These are phyloP conservation scores for Magnolia officinalis DNA, from an alignment of 164 flowering plant species.

Conservation along the genomic window DNA sequence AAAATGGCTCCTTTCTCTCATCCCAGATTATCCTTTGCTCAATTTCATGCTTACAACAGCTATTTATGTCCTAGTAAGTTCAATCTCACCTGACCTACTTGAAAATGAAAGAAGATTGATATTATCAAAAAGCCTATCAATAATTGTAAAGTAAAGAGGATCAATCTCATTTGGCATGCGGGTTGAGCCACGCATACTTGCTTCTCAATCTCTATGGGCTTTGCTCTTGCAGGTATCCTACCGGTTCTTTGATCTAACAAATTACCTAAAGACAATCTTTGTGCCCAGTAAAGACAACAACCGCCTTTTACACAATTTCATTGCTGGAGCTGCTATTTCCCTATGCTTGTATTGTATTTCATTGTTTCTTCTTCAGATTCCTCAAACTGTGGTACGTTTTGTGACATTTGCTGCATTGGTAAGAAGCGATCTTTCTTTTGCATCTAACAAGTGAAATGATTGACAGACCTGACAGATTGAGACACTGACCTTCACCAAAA, in stretches of 20 bases:
- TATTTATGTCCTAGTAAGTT: constrained; percentile 67
- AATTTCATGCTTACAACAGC: constrained; percentile 95
- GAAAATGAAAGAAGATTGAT: too few species aligned
- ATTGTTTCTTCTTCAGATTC: constrained; percentile 67
- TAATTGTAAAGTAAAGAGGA: background rate
- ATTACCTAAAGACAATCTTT: constrained; percentile 67
- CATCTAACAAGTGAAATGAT: background rate
- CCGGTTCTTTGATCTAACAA: constrained; percentile 84
- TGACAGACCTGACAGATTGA: constrained; percentile 25
- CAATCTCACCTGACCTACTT: background rate
- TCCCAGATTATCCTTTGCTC: constrained; percentile 83
- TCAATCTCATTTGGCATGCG: background rate
- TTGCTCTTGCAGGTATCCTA: constrained; percentile 59
- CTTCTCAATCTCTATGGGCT: background rate
- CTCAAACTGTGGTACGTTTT: constrained; percentile 15
- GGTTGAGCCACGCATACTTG: background rate
- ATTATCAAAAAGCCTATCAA: background rate
- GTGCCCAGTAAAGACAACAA: constrained; percentile 73
- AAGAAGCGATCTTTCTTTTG: background rate
- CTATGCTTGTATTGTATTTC: constrained; percentile 56
- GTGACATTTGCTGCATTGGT: background rate
- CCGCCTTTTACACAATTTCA: constrained; percentile 53
- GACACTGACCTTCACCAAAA: background rate
- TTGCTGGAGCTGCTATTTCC: constrained; percentile 60
- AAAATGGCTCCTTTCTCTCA: constrained; percentile 82